Conservation (phyloP, 1,284 basidiomycete genomes). For the Blastosporella zonata region DNA sequence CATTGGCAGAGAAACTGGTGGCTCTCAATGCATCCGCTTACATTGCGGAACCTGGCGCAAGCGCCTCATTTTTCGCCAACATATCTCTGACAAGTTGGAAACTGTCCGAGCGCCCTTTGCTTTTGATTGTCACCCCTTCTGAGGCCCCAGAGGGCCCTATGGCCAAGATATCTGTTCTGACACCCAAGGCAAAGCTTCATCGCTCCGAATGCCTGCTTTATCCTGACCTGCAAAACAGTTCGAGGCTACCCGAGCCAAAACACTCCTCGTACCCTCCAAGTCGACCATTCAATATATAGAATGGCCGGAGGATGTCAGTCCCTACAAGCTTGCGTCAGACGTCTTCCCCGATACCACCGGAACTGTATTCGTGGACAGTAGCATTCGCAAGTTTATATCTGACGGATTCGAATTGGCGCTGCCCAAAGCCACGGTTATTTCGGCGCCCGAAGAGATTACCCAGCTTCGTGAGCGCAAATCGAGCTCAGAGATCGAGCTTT, state of each 20-base stretch:
- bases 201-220: not conserved
- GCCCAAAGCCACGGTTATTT: conserved; percentile 35
- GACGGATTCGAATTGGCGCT: conserved; percentile 57
- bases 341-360: conserved; percentile 37
- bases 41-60: conserved; percentile 75
- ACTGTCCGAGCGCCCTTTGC: conserved; percentile 75
- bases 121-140: conserved; percentile 60
- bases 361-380: conserved; percentile 61
- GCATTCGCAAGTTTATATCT: conserved; percentile 56
- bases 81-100: conserved; percentile 62
- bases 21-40: conserved; percentile 56
- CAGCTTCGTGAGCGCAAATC: conserved; percentile 75
- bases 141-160: conserved; percentile 27
- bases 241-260: conserved; percentile 68
- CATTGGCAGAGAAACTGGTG: conserved; percentile 49
- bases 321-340: conserved; percentile 55
- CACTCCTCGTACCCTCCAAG: conserved; percentile 49
- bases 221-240: conserved; percentile 38
- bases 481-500: conserved; percentile 61
- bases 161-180: conserved; percentile 58
- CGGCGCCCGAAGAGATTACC: conserved; percentile 54
- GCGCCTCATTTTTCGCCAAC: conserved; percentile 69
- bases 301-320: conserved; percentile 75
- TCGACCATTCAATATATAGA: conserved; percentile 47
- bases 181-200: conserved; percentile 45